A percentile compares a stretch with the other conserved stretches of the same genome.
phyloP scores from a whole-genome alignment of 2,329 filamentous ascomycete species.

The Alternaria triticimaculans region DNA sequence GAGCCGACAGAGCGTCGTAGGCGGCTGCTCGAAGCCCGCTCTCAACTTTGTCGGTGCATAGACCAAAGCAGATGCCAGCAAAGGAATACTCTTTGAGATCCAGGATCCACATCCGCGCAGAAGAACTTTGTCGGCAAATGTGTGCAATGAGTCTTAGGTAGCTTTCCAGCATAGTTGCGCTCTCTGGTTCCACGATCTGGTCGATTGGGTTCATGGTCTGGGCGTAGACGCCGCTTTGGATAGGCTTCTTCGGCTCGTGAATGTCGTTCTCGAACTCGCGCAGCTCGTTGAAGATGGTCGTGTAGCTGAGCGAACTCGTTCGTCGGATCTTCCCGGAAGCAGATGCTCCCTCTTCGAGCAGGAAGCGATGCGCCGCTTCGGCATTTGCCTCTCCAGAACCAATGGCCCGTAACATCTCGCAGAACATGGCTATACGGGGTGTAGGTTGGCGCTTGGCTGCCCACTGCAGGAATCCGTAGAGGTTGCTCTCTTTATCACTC shows the following conservation, averaged over 20 bases:
- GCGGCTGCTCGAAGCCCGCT: conserved; percentile 81
- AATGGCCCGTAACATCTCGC: conserved; percentile 91
- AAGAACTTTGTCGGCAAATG: conserved; percentile 75
- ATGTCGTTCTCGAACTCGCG: conserved; percentile 82
- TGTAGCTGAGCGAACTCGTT: conserved; percentile 86
- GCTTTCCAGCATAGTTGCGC: conserved; percentile 93
- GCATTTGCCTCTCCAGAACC: conserved; percentile 84
- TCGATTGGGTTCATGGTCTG: conserved; percentile 45
- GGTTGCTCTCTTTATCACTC: conserved; percentile 88
- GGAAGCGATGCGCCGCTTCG: conserved; percentile 82
- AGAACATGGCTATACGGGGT: conserved; percentile 94
- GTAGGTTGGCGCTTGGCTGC: conserved; percentile 94
- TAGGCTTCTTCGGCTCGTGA: conserved; percentile 72
- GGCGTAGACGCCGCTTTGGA: conserved; percentile 63
- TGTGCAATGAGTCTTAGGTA: conserved; percentile 89
- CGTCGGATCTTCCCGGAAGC: conserved; percentile 79
- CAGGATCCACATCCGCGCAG: conserved; percentile 76
- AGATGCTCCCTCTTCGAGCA: conserved; percentile 78
- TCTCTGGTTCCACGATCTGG: conserved; percentile 84
- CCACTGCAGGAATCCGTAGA: conserved; percentile 96
- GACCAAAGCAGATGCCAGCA: conserved; percentile 75
- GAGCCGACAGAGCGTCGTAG: conserved; percentile 76
- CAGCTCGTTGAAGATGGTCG: conserved; percentile 89
- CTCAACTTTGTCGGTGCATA: conserved; percentile 79
- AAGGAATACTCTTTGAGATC: conserved; percentile 71